Evolutionary conservation across 2,329 filamentous ascomycete species (phyloP).

Genomic region (Fusarium sp.): DNA sequence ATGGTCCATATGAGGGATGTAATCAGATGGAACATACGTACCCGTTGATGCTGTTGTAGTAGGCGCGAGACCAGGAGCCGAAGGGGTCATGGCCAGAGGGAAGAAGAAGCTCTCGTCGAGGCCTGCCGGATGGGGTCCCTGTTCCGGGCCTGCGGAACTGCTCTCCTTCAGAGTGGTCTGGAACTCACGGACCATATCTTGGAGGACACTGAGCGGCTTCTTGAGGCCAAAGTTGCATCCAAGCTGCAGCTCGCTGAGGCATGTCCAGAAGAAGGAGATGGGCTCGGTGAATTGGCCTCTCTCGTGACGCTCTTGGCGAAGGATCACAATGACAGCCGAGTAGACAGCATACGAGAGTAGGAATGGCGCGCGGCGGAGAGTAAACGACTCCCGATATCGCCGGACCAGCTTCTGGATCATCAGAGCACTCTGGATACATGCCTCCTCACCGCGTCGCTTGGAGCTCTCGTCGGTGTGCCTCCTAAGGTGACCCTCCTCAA

Average conservation of each 20-base stretch:
- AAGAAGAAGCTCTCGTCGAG: slow-evolving; percentile 49
- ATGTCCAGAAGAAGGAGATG: slow-evolving; percentile 54
- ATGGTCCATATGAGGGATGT: slow-evolving; percentile 41
- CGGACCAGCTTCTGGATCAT: slow-evolving; percentile 53
- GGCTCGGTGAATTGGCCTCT: slow-evolving; percentile 47
- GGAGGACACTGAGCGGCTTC: slow-evolving; percentile 49
- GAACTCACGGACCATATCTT: slow-evolving; percentile 50
- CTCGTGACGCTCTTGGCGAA: slow-evolving; percentile 47
- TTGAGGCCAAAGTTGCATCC: slow-evolving; percentile 53
- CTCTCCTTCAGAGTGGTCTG: slow-evolving; percentile 47
- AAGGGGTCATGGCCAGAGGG: slow-evolving; percentile 42
- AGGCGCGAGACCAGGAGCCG: slow-evolving; percentile 14
- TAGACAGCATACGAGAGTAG: slow-evolving; percentile 57
- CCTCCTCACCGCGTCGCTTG: slow-evolving; percentile 45
- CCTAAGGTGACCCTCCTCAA: slow-evolving; percentile 49
- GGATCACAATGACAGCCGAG: slow-evolving; percentile 49
- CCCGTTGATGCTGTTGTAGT: slow-evolving; percentile 28
- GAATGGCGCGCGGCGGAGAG: slow-evolving; percentile 54
- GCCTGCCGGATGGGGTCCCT: slow-evolving; percentile 34
- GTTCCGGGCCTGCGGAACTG: slow-evolving; percentile 30
- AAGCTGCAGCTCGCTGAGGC: slow-evolving; percentile 49
- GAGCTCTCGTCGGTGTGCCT: slow-evolving; percentile 42
- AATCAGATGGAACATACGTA: slow-evolving; percentile 37
- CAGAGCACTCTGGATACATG: slow-evolving; percentile 47
- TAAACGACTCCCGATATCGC: slow-evolving; percentile 54